phyloP scores from a whole-genome alignment of 306 rosid genomes.

The Lathyrus tuberosus region DNA sequence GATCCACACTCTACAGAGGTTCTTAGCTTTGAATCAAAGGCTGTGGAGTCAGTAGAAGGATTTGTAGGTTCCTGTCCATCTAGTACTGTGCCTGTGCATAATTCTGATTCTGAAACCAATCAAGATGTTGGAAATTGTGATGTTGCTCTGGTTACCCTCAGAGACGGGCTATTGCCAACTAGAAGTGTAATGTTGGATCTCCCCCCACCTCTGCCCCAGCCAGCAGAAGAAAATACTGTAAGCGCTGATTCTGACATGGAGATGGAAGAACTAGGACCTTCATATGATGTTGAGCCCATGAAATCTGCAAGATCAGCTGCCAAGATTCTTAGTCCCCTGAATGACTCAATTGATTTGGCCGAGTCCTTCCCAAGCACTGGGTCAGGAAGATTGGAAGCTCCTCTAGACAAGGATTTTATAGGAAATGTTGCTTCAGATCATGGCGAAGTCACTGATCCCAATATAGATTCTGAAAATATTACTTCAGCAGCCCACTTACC shows the following conservation, averaged over 20 bases:
- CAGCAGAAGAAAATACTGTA: constrained; percentile 50
- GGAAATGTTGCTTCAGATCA: no score
- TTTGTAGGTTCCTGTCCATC: constrained; percentile 36
- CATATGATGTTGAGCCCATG: constrained; percentile 39
- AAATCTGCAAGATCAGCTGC: constrained; percentile 40
- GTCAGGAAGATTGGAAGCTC: constrained; percentile 43
- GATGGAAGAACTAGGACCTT: constrained; percentile 65
- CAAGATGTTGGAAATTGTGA: constrained; percentile 45
- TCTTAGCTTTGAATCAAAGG: constrained; percentile 35
- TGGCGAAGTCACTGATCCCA: no score
- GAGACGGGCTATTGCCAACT: constrained; percentile 33
- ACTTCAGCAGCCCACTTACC: no score
- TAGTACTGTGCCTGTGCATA: constrained; percentile 34
- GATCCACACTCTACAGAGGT: no score
- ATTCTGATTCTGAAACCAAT: constrained; percentile 35
- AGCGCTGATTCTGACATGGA: constrained; percentile 90
- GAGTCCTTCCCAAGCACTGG: constrained; percentile 33
- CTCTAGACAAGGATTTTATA: no score
- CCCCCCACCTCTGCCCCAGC: constrained; percentile 53
- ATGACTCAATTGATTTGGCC: constrained; percentile 44
- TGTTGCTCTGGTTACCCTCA: constrained; percentile 30
- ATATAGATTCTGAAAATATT: no score
- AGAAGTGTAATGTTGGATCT: constrained; percentile 37
- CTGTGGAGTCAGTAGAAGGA: constrained; percentile 38
- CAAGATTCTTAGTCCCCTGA: constrained; percentile 37